These are phyloP conservation scores for Ophiostoma himal-ulmi DNA, from an alignment of 2,329 filamentous ascomycete species.

Conservation along the genomic window DNA sequence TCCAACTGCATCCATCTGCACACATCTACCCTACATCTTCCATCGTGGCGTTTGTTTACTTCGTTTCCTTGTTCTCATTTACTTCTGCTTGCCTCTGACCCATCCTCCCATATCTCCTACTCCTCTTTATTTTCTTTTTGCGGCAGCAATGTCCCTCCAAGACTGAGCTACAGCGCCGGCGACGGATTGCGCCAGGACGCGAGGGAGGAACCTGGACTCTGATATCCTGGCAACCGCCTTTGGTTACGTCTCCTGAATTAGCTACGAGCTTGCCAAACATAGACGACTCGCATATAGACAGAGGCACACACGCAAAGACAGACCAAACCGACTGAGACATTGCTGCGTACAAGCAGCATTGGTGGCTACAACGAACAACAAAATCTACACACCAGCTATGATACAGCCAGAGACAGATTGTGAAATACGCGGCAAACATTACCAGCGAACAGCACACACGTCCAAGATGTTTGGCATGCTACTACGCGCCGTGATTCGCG, in stretches of 20 bases:
- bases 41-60: neutral
- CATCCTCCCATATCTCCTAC: neutral
- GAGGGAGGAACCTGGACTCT: constrained; percentile 21
- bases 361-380: neutral
- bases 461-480: constrained; percentile 32
- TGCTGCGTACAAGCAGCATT: neutral
- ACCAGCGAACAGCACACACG: neutral
- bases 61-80: neutral
- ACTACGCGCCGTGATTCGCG: constrained; percentile 33
- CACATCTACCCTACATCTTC: neutral
- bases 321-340: neutral
- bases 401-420: neutral
- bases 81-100: neutral
- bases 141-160: constrained; percentile 21
- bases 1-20: neutral
- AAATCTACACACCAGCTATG: too few species aligned
- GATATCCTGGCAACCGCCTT: neutral
- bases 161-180: constrained; percentile 15
- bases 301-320: neutral
- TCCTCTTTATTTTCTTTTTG: neutral
- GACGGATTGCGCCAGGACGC: constrained; percentile 24
- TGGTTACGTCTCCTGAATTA: neutral
- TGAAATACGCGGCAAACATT: neutral
- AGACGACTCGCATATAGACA: neutral
- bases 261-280: neutral